Base-by-base conservation (phyloP, 495 filamentous ascomycete species). In the Cryomyces minteri region DNA sequence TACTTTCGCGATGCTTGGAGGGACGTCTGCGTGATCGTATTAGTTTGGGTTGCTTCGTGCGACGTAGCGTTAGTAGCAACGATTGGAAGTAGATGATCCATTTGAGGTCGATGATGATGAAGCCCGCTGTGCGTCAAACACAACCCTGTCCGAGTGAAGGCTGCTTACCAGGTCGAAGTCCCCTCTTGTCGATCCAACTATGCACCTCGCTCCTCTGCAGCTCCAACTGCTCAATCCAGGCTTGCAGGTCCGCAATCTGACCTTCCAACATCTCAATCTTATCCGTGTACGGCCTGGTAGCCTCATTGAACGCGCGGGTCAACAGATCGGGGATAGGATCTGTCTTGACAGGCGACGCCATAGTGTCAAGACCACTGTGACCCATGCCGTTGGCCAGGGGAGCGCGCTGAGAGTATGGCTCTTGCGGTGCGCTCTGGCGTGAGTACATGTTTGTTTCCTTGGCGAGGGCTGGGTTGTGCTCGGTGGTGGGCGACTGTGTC, bases 161-260 rank as follows among this genome's bases (percentile, higher is more conserved):
- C 28, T 9, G 51, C 62, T 55, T 55, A 70, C 67, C 67, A 41
- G 67, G 67, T 54, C 67, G 52, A 31, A 69, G 51, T 10, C 67
- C 67, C 7, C 67, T 56, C 58, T 70, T 70, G 55, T 70, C 67
- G 41, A 70, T 70, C 67, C 67, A 70, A 28, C 60, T 51, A 51
- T 66, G 61, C 52, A 70, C 64, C 47, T 70, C 67, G 28, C 54
- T 51, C 32, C 66, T 51, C 58, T 68, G 61, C 44, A 56, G 53
- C 58, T 70, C 67, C 34, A 69, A 50, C 49, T 61, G 54, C 47
- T 68, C 60, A 31, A 69, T 51, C 44, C 61, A 67, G 25, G 55
- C 51, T 31, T 56, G 57, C 45, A 65, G 52, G 45, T 70, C 66
- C 4, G 63, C 61, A 30, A 69, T 46, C 51, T 69, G 59, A 40